These are phyloP conservation scores for Rhododendron williamsianum DNA, from an alignment of 148 eudicot species.

Conservation along the genomic window DNA sequence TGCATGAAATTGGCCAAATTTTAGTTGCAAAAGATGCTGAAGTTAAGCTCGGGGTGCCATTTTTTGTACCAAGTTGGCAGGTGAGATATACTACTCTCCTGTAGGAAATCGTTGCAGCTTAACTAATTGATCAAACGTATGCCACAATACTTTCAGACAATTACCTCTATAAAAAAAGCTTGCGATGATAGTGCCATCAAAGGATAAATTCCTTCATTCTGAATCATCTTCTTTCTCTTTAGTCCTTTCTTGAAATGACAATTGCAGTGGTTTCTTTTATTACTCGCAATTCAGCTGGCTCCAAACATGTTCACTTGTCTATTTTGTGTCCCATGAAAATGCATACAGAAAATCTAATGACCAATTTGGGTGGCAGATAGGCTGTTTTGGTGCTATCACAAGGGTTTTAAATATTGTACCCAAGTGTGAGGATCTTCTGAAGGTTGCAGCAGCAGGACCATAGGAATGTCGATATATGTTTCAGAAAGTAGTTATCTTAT, in stretches of 20 bases:
- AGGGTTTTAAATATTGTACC: constrained; percentile 82
- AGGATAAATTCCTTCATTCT: not conserved
- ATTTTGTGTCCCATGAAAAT: not conserved
- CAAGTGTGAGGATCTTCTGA: constrained; percentile 82
- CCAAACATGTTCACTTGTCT: not conserved
- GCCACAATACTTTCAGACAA: not conserved
- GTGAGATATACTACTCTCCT: constrained; percentile 35
- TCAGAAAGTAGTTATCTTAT: not conserved
- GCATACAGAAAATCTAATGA: constrained; percentile 28
- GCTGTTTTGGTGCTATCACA: constrained; percentile 94
- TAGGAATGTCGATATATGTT: not conserved
- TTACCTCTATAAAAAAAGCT: not conserved
- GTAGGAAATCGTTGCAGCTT: not conserved
- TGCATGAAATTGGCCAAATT: constrained; percentile 83
- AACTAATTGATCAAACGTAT: not conserved
- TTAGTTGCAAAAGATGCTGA: constrained; percentile 64
- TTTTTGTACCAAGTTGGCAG: constrained; percentile 98
- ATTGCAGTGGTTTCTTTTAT: not conserved
- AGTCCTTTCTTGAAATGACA: not conserved
- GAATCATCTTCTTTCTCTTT: not conserved
- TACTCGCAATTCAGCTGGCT: not conserved
- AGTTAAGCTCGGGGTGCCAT: constrained; percentile 84
- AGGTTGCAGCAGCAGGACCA: constrained; percentile 94
- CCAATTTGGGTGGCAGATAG: constrained; percentile 75
- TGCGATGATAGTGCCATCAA: not conserved